Conservation (phyloP, 202 grass and related monocot species). For the Sporobolus alterniflorus region DNA sequence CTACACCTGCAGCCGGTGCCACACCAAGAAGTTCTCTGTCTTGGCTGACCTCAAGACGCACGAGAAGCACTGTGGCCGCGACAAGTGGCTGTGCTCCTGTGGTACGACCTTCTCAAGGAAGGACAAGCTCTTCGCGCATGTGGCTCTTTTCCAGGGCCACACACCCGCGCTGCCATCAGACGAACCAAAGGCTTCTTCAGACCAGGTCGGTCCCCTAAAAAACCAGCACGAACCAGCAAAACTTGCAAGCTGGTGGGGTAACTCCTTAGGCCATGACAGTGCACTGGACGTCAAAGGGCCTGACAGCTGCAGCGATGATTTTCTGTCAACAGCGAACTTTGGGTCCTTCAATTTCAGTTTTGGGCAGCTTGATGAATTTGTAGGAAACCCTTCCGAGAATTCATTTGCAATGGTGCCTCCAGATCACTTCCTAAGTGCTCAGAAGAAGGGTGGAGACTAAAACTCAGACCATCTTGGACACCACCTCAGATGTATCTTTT, state of each 20-base stretch:
- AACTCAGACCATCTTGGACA: not conserved
- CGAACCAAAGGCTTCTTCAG: constrained; percentile 41
- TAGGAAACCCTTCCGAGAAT: constrained; percentile 37
- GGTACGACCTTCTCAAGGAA: constrained; percentile 84
- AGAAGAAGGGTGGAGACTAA: constrained; percentile 39
- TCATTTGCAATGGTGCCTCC: constrained; percentile 33
- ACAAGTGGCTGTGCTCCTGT: constrained; percentile 84
- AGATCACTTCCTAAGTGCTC: constrained; percentile 14
- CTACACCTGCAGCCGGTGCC: constrained; percentile 69
- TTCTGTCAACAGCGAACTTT: constrained; percentile 53
- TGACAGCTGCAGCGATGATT: constrained; percentile 31
- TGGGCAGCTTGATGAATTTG: constrained; percentile 46
- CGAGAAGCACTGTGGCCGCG: constrained; percentile 75
- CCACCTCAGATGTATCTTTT: constrained; percentile 6
- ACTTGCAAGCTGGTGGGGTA: constrained; percentile 3
- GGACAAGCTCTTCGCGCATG: constrained; percentile 85
- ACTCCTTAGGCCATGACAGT: not conserved
- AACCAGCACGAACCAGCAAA: constrained; percentile 23
- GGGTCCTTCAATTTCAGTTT: constrained; percentile 63
- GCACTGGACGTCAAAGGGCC: constrained; percentile 25
- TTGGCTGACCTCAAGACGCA: constrained; percentile 83
- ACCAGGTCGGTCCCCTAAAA: not conserved
- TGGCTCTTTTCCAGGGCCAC: constrained; percentile 80
- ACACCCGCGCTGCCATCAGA: constrained; percentile 54
- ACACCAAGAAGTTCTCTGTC: constrained; percentile 77